Conservation (phyloP, 805 yeast species). For the Teunomyces pallodes region DNA sequence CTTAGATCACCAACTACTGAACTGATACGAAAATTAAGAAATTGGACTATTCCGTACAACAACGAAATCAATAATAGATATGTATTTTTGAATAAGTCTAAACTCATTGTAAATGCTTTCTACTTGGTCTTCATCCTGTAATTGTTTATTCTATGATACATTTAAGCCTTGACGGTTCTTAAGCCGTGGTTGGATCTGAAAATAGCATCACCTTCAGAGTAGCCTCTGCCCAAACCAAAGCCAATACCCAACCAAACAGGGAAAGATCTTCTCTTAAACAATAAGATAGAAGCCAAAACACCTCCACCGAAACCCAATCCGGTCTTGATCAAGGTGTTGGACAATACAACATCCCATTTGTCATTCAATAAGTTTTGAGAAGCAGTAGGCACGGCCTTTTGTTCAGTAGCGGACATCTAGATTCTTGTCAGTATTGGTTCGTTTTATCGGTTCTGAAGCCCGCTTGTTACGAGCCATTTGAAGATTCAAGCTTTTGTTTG, state of each 20-base stretch:
- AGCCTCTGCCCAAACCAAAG: constrained; percentile 96
- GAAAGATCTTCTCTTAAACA: constrained; percentile 92
- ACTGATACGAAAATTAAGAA: no score
- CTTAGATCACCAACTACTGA: no score
- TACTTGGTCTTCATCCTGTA: not conserved
- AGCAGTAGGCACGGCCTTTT: constrained; percentile 36
- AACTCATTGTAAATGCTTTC: not conserved
- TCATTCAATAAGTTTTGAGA: constrained; percentile 62
- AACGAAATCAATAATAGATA: not conserved
- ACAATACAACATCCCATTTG: constrained; percentile 94
- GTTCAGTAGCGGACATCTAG: constrained; percentile 30
- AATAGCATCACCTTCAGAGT: constrained; percentile 96
- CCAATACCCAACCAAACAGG: constrained; percentile 98
- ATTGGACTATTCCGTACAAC: no score
- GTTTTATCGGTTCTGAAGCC: not conserved
- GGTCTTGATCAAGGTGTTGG: constrained; percentile 91
- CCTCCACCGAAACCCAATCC: constrained; percentile 97
- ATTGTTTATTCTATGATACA: constrained; percentile 1
- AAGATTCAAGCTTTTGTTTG: not conserved
- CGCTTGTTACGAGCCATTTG: not conserved
- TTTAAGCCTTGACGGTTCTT: constrained; percentile 67
- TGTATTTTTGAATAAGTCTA: not conserved
- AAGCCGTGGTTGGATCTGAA: constrained; percentile 81
- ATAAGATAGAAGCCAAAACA: constrained; percentile 82
- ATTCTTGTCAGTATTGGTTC: constrained; percentile 1